Conservation (phyloP, 2,329 filamentous ascomycete species). For the Ophiostoma himal-ulmi region DNA sequence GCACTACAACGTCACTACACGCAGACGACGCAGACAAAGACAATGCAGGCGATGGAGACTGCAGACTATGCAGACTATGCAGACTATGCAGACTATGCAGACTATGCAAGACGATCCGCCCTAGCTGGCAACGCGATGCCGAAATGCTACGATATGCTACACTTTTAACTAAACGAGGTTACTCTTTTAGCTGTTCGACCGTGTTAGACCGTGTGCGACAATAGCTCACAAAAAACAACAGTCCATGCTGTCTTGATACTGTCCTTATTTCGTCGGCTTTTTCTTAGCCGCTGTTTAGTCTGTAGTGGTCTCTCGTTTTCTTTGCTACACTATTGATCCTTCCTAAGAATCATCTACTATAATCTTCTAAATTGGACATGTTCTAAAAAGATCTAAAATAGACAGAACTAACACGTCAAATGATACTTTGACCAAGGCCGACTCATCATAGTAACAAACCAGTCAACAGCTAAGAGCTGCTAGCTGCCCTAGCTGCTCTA, state of each 20-base stretch:
- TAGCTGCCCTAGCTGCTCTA: slow-evolving; percentile 2
- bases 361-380: too few relatives aligned
- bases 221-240: too few relatives aligned
- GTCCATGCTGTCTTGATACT: too few relatives aligned
- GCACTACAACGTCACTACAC: background rate
- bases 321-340: too few relatives aligned
- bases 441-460: background rate
- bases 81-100: background rate
- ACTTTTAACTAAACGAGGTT: background rate
- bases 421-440: slow-evolving; percentile 3
- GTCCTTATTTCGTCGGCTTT: background rate
- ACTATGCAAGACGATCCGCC: slow-evolving; percentile 2
- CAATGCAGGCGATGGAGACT: background rate
- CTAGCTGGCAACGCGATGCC: slow-evolving; percentile 5
- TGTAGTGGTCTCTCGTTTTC: too few relatives aligned
- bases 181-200: background rate
- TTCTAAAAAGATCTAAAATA: background rate
- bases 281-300: background rate
- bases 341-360: too few relatives aligned
- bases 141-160: slow-evolving; percentile 8
- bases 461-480: background rate
- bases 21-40: background rate
- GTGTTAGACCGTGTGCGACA: too few relatives aligned
- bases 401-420: slow-evolving; percentile 3
- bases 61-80: too few relatives aligned